Evolutionary conservation across 2,329 filamentous ascomycete genomes (phyloP).

Genomic region (Fusarium keratoplasticum): DNA sequence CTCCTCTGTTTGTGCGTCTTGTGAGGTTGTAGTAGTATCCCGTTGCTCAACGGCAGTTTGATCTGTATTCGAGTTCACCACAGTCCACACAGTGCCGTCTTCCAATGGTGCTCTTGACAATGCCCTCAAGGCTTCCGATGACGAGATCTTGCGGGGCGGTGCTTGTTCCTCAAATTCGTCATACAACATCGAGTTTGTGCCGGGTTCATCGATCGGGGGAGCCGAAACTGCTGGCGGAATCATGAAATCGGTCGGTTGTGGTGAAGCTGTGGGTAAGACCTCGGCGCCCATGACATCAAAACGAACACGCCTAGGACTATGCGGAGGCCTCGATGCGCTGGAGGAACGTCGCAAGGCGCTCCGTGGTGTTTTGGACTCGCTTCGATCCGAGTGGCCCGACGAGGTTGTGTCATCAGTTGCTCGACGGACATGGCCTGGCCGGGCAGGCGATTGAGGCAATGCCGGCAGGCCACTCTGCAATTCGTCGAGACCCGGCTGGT

Average conservation of each 20-base stretch:
- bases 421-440: slow-evolving; percentile 53
- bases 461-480: slow-evolving; percentile 28
- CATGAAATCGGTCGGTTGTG: slow-evolving; percentile 53
- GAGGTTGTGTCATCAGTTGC: slow-evolving; percentile 62
- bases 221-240: slow-evolving; percentile 43
- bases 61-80: slow-evolving; percentile 55
- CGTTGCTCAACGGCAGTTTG: slow-evolving; percentile 36
- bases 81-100: slow-evolving; percentile 63
- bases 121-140: slow-evolving; percentile 65
- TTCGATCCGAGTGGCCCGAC: slow-evolving; percentile 65
- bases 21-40: slow-evolving; percentile 20
- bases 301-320: slow-evolving; percentile 71
- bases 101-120: slow-evolving; percentile 64
- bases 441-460: slow-evolving; percentile 38
- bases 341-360: slow-evolving; percentile 70
- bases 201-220: slow-evolving; percentile 40
- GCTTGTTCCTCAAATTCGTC: slow-evolving; percentile 55
- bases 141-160: slow-evolving; percentile 65
- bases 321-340: slow-evolving; percentile 60
- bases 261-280: slow-evolving; percentile 70
- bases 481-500: slow-evolving; percentile 21
- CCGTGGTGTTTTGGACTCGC: slow-evolving; percentile 61
- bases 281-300: slow-evolving; percentile 71
- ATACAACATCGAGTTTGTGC: slow-evolving; percentile 49
- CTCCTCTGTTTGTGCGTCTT: slow-evolving; percentile 6